A percentile compares a stretch with the other conserved stretches of the same genome.
phyloP scores from a whole-genome alignment of 768 basidiomycete genomes.

The Fibroporia radiculosa region DNA sequence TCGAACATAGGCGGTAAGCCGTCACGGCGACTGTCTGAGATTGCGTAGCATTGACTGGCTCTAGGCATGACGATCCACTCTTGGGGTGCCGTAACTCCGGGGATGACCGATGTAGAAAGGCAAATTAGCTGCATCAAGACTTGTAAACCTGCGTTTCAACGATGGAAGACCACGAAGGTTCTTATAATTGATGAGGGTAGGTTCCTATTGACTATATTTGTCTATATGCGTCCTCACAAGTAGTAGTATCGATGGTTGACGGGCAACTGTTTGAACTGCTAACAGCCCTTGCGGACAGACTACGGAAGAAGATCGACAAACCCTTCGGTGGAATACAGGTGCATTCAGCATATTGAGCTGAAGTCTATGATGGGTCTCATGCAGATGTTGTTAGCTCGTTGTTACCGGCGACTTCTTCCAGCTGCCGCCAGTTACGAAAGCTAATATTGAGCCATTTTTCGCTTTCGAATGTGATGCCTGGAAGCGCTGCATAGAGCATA shows the following conservation, averaged over 20 bases:
- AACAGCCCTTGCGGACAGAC: conserved; percentile 38
- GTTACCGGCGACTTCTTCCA: conserved; percentile 66
- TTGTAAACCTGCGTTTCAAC: conserved; percentile 44
- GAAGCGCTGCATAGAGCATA: conserved; percentile 49
- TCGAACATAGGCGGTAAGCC: conserved; percentile 57
- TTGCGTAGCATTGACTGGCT: not conserved
- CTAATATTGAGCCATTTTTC: conserved; percentile 38
- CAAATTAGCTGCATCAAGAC: conserved; percentile 43
- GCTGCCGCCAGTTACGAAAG: conserved; percentile 49
- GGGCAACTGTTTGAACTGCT: conserved; percentile 55
- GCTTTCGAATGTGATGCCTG: conserved; percentile 58
- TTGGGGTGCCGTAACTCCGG: conserved; percentile 53
- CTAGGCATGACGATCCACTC: conserved; percentile 54
- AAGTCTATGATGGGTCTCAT: conserved; percentile 15
- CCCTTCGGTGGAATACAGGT: conserved; percentile 69
- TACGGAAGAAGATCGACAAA: conserved; percentile 40
- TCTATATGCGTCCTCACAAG: not conserved
- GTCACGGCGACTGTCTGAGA: conserved; percentile 17
- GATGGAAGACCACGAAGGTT: conserved; percentile 51
- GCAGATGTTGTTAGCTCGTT: conserved; percentile 31
- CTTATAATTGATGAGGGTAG: conserved; percentile 62
- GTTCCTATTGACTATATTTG: conserved; percentile 4
- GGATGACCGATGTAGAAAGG: conserved; percentile 34
- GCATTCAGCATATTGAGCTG: conserved; percentile 27
- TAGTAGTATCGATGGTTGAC: conserved; percentile 66